These are phyloP conservation scores for Camelina hispida DNA, from an alignment of 345 rosid genomes.

Conservation along the genomic window DNA sequence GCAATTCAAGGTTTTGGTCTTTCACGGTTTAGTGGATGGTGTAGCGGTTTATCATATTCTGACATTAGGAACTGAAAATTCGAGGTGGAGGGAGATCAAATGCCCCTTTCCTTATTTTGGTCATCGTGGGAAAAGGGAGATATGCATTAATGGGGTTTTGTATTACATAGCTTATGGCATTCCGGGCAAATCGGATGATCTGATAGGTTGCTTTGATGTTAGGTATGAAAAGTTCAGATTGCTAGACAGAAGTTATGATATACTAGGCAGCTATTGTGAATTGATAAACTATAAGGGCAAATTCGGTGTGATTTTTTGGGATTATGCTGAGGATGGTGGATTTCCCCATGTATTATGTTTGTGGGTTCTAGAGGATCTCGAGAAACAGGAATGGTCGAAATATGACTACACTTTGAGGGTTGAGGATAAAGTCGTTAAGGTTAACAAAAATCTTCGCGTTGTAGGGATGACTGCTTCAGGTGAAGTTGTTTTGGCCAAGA, in stretches of 20 bases:
- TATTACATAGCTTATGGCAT: not conserved
- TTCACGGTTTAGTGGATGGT: too few species aligned
- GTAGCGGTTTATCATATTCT: not conserved
- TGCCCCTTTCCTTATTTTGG: too few species aligned
- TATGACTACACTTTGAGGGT: not conserved
- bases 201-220: not conserved
- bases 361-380: slow-evolving; percentile 9
- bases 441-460: too few species aligned
- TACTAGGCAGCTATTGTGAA: too few species aligned
- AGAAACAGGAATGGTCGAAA: not conserved
- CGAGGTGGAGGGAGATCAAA: not conserved
- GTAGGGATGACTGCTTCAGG: too few species aligned
- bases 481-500: too few species aligned
- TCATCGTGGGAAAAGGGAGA: not conserved
- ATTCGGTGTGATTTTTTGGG: not conserved
- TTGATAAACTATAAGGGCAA: slow-evolving; percentile 1
- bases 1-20: not conserved
- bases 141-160: not conserved
- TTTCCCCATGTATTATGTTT: not conserved
- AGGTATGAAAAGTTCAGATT: not conserved
- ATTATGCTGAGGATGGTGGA: not conserved
- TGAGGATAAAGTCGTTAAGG: too few species aligned
- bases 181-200: too few species aligned
- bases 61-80: not conserved
- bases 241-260: not conserved